Percentiles rank a stretch among this genome's conserved stretches.
phyloP scores from a whole-genome alignment of 1,139 yeast species.

The Kurtzmaniella quercitrusa region DNA sequence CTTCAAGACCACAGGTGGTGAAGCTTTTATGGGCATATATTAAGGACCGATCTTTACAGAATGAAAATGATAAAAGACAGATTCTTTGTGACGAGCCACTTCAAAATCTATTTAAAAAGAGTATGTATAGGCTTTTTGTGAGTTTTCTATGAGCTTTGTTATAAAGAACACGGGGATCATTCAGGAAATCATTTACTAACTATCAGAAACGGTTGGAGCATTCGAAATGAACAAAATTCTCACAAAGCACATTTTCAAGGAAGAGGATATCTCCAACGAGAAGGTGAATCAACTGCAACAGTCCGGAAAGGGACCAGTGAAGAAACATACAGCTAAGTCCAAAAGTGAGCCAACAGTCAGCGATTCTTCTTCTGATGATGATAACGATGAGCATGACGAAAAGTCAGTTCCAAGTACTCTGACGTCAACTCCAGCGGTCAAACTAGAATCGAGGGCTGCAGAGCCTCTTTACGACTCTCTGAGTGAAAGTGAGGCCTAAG shows the following conservation, averaged over 20 bases:
- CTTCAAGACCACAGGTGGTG: slow-evolving; percentile 69
- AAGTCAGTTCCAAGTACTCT: neutral
- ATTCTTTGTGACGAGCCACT: slow-evolving; percentile 67
- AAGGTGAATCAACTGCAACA: slow-evolving; percentile 4
- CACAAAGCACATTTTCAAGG: slow-evolving; percentile 48
- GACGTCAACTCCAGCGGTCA: neutral
- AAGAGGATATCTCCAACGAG: slow-evolving; percentile 25
- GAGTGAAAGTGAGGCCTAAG: neutral
- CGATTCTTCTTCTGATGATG: slow-evolving; percentile 10
- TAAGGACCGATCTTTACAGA: slow-evolving; percentile 59
- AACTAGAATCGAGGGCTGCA: neutral
- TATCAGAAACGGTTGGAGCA: slow-evolving; percentile 48
- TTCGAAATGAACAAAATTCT: slow-evolving; percentile 66
- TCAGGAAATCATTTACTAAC: no score
- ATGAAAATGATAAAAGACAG: slow-evolving; percentile 63
- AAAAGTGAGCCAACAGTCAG: slow-evolving; percentile 7
- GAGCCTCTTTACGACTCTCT: neutral
- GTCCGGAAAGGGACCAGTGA: neutral
- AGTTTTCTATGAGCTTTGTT: no score
- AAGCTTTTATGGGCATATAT: slow-evolving; percentile 73
- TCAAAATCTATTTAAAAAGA: slow-evolving; percentile 53
- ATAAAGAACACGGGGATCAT: no score
- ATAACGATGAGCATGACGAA: slow-evolving; percentile 8
- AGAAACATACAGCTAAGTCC: neutral
- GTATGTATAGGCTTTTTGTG: slow-evolving; percentile 20